Conservation (phyloP, 768 basidiomycete species). For the Jaapia argillacea region DNA sequence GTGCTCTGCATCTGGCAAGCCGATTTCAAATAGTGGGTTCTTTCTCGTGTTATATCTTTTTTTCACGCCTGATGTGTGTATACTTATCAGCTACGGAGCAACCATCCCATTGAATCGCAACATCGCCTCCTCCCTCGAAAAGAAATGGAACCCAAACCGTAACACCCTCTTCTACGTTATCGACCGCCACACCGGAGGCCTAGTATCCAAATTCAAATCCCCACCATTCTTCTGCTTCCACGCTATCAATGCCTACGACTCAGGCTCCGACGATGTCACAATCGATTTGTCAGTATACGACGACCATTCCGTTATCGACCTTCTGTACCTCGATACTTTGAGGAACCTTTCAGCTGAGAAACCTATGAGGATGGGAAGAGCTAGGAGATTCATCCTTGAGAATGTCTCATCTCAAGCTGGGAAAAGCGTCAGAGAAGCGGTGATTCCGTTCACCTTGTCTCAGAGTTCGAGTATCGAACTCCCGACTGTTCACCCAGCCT, state of each 20-base stretch:
- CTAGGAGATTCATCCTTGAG: constrained; percentile 21
- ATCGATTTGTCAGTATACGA: constrained; percentile 26
- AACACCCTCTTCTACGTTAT: constrained; percentile 26
- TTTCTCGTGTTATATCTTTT: not conserved
- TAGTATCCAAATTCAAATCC: constrained; percentile 25
- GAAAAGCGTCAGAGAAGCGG: not conserved
- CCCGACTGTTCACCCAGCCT: not conserved
- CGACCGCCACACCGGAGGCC: constrained; percentile 24
- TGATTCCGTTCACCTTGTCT: not conserved
- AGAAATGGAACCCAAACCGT: constrained; percentile 18
- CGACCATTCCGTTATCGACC: constrained; percentile 21
- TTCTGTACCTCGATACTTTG: constrained; percentile 20
- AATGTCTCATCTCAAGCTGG: constrained; percentile 11
- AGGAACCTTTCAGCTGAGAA: constrained; percentile 17
- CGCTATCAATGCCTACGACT: constrained; percentile 26
- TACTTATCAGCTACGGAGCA: constrained; percentile 5
- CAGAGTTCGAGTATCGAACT: not conserved
- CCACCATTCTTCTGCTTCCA: constrained; percentile 31
- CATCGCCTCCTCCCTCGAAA: constrained; percentile 19
- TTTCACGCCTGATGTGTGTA: not conserved
- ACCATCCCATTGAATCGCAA: constrained; percentile 21
- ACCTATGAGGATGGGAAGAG: constrained; percentile 11
- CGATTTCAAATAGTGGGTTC: constrained; percentile 8
- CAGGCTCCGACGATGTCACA: constrained; percentile 19
- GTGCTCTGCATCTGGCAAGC: constrained; percentile 25